Evolutionary conservation across 2,329 filamentous ascomycete species (phyloP), one percentile per base, ranked within the genome.

Genomic region (Colletotrichum tropicicola): DNA sequence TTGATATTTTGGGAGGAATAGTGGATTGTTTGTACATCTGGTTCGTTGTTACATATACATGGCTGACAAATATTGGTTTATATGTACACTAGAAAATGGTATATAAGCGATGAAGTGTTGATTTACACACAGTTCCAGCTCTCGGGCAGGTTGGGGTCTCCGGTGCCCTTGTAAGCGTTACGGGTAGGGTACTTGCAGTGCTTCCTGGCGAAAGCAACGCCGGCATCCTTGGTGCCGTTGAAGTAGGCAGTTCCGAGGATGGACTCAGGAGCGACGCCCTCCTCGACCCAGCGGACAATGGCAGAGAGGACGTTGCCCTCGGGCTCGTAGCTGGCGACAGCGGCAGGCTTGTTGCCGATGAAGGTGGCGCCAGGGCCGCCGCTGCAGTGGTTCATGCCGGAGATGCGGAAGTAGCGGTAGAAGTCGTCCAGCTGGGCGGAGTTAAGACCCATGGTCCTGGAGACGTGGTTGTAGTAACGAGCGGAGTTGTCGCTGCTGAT

Each of bases 381-480:
- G 6, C 48, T 41, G 59, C 76, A 79, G 63, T 79, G 77, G 0
- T 59, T 65, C n/a, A 78, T 41, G 0, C 76, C 77, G 0, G 78
- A 73, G 19, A 73, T 72, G 12, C 73, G 62, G 23, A 76, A 79
- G 43, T 74, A 68, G 2, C 74, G 70, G 44, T 76, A 79, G 43
- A 75, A 79, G 6, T 71, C 66, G 13, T 71, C 80, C 4, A 84
- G 71, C 62, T 79, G 68, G 0, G 65, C 51, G 2, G 72, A 54
- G 0, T 72, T 67, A 0, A 77, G 70, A 5, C 68, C 68, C 82
- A 85, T 84, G 1, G 80, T 83, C 19, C 72, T 19, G 6, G 76
- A 74, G 9, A 85, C 79, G 58, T 83, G 76, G 47, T 83, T 74
- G 73, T 85, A 85, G 76, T 85, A 85, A 13, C 80, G 73, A 10